Evolutionary conservation across 352 stramenopile species (phyloP).

Genomic region (Pythium phragmitis): DNA sequence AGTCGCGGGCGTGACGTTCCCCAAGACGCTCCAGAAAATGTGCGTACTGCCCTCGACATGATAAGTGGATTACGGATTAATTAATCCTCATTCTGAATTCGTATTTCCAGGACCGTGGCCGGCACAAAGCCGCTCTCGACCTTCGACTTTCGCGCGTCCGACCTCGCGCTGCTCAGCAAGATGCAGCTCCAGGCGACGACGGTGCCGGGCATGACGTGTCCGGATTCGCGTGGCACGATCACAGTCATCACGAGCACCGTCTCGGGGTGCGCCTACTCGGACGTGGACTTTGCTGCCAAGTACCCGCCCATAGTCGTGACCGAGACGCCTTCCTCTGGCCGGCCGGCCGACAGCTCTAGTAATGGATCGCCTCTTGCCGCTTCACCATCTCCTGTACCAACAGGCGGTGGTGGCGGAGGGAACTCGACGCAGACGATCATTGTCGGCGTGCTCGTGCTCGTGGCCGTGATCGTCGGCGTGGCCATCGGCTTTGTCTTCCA

Average conservation of each 20-base stretch:
- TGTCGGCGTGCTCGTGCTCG: constrained; percentile 26
- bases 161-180: constrained; percentile 13
- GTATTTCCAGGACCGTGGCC: constrained; percentile 10
- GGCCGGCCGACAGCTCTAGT: neutral
- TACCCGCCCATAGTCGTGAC: neutral
- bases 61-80: too few species aligned
- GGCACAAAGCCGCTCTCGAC: constrained; percentile 8
- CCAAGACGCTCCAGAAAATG: constrained; percentile 39
- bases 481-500: constrained; percentile 27
- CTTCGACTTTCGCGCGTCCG: constrained; percentile 19
- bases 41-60: constrained; percentile 9
- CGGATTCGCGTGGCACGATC: neutral
- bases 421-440: constrained; percentile 21
- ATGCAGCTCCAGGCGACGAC: constrained; percentile 8
- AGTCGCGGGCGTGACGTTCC: constrained; percentile 30
- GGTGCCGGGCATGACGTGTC: constrained; percentile 1
- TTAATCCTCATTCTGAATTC: constrained; percentile 15
- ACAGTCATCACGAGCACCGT: neutral
- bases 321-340: neutral
- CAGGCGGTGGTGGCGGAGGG: neutral
- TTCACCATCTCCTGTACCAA: constrained; percentile 19
- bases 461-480: constrained; percentile 22
- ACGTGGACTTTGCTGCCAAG: constrained; percentile 14
- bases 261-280: constrained; percentile 12
- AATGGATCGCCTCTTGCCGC: neutral